phyloP scores from a whole-genome alignment of 805 yeast genomes.

The Pichia rugopelliculosa region DNA sequence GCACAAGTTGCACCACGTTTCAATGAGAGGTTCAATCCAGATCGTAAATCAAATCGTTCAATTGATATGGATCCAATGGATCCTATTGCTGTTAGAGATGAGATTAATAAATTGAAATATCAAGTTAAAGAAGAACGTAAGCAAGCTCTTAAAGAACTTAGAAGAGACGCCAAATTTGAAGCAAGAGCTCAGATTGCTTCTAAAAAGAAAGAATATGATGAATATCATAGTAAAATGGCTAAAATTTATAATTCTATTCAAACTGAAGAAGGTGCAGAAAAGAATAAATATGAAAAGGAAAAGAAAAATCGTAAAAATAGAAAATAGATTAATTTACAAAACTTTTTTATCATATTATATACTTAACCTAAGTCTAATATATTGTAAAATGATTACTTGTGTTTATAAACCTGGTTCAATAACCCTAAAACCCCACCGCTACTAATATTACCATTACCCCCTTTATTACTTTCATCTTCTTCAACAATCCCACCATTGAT shows the following conservation, averaged over 20 bases:
- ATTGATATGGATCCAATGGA: slow-evolving; percentile 42
- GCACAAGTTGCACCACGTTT: slow-evolving; percentile 83
- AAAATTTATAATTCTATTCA: slow-evolving; percentile 77
- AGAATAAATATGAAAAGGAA: slow-evolving; percentile 86
- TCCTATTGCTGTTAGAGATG: slow-evolving; percentile 72
- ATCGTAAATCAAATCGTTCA: slow-evolving; percentile 55
- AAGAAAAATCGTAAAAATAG: slow-evolving; percentile 47
- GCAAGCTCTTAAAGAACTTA: slow-evolving; percentile 77
- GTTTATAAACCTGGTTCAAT: slow-evolving; percentile 71
- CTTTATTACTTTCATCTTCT: slow-evolving; percentile 20
- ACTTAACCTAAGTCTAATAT: no score
- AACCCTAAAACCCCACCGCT: slow-evolving; percentile 39
- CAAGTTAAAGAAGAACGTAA: slow-evolving; percentile 90
- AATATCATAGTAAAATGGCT: slow-evolving; percentile 86
- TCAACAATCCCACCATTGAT: slow-evolving; percentile 19
- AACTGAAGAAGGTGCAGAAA: slow-evolving; percentile 92
- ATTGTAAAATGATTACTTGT: slow-evolving; percentile 14
- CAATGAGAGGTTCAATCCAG: slow-evolving; percentile 95
- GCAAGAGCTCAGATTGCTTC: slow-evolving; percentile 78
- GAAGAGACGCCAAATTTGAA: slow-evolving; percentile 81
- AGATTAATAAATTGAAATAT: slow-evolving; percentile 71
- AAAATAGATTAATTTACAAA: slow-evolving; percentile 17
- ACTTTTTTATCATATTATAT: neutral
- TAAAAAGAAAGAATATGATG: slow-evolving; percentile 66
- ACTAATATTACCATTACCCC: slow-evolving; percentile 15